phyloP scores from a whole-genome alignment of 305 asterid genomes.

The Andrographis paniculata region DNA sequence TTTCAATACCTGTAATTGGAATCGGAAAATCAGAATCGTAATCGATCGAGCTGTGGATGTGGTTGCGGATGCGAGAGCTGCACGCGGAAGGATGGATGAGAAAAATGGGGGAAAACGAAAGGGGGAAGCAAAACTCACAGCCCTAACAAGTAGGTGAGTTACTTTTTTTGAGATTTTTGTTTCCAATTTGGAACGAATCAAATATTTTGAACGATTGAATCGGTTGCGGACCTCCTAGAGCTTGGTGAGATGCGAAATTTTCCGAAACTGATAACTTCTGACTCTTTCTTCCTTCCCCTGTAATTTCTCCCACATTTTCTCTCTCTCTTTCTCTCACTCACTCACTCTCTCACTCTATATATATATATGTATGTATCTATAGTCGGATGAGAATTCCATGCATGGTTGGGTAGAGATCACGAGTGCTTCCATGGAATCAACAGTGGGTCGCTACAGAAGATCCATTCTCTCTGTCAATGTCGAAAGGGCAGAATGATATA shows the following conservation, averaged over 20 bases:
- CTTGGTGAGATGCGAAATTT: slow-evolving; percentile 24
- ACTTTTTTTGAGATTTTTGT: neutral
- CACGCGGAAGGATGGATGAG: slow-evolving; percentile 10
- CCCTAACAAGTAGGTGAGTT: neutral
- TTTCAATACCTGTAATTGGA: no score
- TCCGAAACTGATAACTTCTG: slow-evolving; percentile 38
- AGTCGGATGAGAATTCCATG: slow-evolving; percentile 75
- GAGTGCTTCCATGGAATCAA: no score
- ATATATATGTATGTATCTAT: slow-evolving; percentile 24
- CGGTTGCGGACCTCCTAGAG: slow-evolving; percentile 29
- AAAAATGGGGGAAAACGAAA: slow-evolving; percentile 16
- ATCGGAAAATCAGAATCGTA: no score
- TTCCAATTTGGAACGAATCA: slow-evolving; percentile 30
- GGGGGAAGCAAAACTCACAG: no score
- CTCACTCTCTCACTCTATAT: slow-evolving; percentile 4
- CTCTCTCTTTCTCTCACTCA: slow-evolving; percentile 13
- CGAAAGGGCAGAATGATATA: no score
- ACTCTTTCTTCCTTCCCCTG: slow-evolving; percentile 33
- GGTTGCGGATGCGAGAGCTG: slow-evolving; percentile 35
- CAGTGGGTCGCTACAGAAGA: no score
- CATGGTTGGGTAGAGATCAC: slow-evolving; percentile 53
- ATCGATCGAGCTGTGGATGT: slow-evolving; percentile 18
- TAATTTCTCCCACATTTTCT: slow-evolving; percentile 14
- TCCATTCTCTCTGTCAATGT: no score
- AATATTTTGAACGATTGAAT: slow-evolving; percentile 33